Percentiles rank a stretch among this genome's conserved stretches.
These are phyloP conservation scores for Meyerozyma athensensis DNA, from an alignment of 1,139 yeast genomes.

Conservation along the genomic window DNA sequence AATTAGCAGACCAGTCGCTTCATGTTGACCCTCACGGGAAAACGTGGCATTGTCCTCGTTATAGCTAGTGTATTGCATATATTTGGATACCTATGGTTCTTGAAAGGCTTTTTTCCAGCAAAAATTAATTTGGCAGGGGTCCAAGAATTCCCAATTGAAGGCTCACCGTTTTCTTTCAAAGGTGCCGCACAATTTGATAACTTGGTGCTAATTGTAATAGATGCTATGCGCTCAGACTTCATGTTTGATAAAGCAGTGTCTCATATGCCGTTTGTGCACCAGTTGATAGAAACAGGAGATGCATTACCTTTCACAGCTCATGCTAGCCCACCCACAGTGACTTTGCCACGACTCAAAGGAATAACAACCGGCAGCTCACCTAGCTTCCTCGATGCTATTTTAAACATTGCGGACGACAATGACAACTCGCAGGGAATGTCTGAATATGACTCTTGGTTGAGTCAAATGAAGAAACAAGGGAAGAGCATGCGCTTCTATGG, in stretches of 20 bases:
- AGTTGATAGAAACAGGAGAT: slow-evolving; percentile 55
- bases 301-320: slow-evolving; percentile 89
- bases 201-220: slow-evolving; percentile 79
- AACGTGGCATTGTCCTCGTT: background rate
- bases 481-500: slow-evolving; percentile 75
- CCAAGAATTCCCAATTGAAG: slow-evolving; percentile 23
- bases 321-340: slow-evolving; percentile 84
- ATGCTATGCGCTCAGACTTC: slow-evolving; percentile 89
- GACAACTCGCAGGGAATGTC: slow-evolving; percentile 73
- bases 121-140: slow-evolving; percentile 66
- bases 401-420: slow-evolving; percentile 84
- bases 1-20: too few species aligned
- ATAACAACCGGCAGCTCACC: slow-evolving; percentile 82
- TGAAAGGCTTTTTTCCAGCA: slow-evolving; percentile 79
- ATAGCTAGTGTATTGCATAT: background rate
- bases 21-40: background rate
- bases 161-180: slow-evolving; percentile 18
- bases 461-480: slow-evolving; percentile 52
- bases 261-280: slow-evolving; percentile 61
- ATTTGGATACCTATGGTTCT: background rate
- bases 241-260: slow-evolving; percentile 60
- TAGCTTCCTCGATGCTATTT: slow-evolving; percentile 75
- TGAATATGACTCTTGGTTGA: slow-evolving; percentile 83
- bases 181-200: slow-evolving; percentile 54
- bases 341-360: slow-evolving; percentile 74